Percentiles rank a stretch among this genome's conserved stretches.
These are phyloP conservation scores for Cerrena zonata DNA, from an alignment of 1,284 basidiomycete genomes.

Conservation along the genomic window DNA sequence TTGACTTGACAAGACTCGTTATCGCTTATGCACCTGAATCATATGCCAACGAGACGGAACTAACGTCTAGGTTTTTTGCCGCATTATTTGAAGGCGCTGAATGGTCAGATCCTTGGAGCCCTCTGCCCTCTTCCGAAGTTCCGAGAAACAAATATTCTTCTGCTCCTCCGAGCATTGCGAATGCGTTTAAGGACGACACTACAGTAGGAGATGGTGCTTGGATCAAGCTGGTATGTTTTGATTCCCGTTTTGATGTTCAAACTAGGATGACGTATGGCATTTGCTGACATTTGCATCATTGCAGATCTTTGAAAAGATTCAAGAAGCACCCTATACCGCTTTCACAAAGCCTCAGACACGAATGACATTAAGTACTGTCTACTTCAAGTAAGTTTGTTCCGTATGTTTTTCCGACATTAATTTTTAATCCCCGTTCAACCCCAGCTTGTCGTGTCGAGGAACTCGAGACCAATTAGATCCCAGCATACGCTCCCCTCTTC, in stretches of 20 bases:
- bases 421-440: neutral
- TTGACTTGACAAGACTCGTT: conserved; percentile 81
- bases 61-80: conserved; percentile 52
- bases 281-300: conserved; percentile 9
- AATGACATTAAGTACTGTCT: conserved; percentile 67
- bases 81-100: conserved; percentile 65
- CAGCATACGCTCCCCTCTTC: conserved; percentile 30
- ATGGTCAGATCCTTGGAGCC: conserved; percentile 54
- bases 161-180: conserved; percentile 82
- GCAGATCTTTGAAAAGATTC: conserved; percentile 53
- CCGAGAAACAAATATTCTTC: conserved; percentile 79
- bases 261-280: neutral
- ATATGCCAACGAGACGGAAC: conserved; percentile 38
- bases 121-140: conserved; percentile 53
- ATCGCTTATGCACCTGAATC: conserved; percentile 59
- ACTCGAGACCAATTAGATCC: conserved; percentile 38
- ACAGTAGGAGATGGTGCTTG: conserved; percentile 41
- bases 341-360: conserved; percentile 63
- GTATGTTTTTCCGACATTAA: conserved; percentile 6
- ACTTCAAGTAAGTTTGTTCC: conserved; percentile 65
- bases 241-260: neutral
- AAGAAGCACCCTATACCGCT: conserved; percentile 43
- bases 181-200: conserved; percentile 62
- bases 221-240: conserved; percentile 43
- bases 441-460: conserved; percentile 58